Base-by-base conservation (phyloP, 1,139 yeast genomes). In the Candida gigantensis region DNA sequence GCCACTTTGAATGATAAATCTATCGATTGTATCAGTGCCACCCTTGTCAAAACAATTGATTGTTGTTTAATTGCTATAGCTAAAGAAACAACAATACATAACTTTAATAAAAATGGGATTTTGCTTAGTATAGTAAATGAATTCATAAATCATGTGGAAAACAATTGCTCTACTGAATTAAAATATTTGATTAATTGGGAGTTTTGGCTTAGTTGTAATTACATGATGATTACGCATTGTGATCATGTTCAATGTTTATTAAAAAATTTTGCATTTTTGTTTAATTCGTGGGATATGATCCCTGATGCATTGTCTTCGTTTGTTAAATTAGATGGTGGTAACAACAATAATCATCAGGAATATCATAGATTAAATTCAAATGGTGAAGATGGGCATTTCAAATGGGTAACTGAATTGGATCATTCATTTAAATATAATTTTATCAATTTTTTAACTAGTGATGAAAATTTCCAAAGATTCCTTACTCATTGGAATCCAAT, bases 401-500 rank as follows among this genome's bases (percentile, higher is more conserved):
- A 43, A 11, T 72, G 80, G 78, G 44, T 67, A 8, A 51, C 48
- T 3, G 59, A 70, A 43, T 44, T 52, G 2, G 57, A 55, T 28
- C 68, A 68, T 42, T 60, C 74, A 41, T 56, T 68, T 45, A 69
- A 76, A 49, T 60, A 62, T 45, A 68, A 69, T 46, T 65, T 81
- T 48, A 68, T 77, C 17, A 57, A 61, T 24, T 83, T 85, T 83
- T 55, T 84, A 19, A 60, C 81, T 8, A 65, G 75, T 3, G 57
- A 65, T 5, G 54, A 57, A 2, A 61, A 64, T 33, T 84, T 87
- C 79, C 57, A 59, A 30, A 64, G 70, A 30, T 77, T 77, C 43
- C 79, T 86, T 50, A 74, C 81, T 31, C 95, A 87, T 58, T 87
- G 95, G 88, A 77, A 81, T 48, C 90, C 95, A 2, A 58, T 85